Conservation (phyloP, 495 filamentous ascomycete species). For the Neurospora pannonica region DNA sequence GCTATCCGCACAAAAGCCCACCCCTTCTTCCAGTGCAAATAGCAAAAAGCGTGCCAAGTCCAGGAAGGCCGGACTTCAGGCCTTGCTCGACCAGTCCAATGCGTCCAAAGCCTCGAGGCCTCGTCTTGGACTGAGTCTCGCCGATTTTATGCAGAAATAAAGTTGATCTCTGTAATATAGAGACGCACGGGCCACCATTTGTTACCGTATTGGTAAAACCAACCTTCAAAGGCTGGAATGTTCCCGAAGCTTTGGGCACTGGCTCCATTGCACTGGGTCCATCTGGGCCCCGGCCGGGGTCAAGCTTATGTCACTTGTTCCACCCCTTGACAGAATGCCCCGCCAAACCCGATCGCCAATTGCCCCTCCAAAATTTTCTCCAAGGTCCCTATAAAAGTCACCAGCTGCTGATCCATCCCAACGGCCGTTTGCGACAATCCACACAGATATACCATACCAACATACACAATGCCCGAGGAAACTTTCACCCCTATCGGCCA, state of each 20-base stretch:
- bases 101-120: constrained; percentile 19
- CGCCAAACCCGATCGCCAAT: constrained; percentile 16
- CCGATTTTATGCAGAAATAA: constrained; percentile 43
- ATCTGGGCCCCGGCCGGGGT: background rate
- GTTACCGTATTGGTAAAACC: background rate
- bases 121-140: constrained; percentile 39
- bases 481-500: constrained; percentile 44
- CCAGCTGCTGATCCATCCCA: background rate
- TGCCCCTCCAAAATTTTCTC: constrained; percentile 31
- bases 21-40: constrained; percentile 31
- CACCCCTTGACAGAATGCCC: constrained; percentile 15
- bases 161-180: background rate
- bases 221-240: constrained; percentile 4
- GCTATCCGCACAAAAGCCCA: constrained; percentile 8
- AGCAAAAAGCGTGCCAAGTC: constrained; percentile 46
- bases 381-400: background rate
- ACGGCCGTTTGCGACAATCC: background rate
- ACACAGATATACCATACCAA: background rate
- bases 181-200: background rate
- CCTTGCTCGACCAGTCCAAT: constrained; percentile 37
- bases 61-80: constrained; percentile 45
- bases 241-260: constrained; percentile 17
- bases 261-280: background rate
- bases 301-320: background rate
- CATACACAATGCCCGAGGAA: constrained; percentile 29